Evolutionary conservation across 768 basidiomycete species (phyloP).

Genomic region (Mycena kentingensis): DNA sequence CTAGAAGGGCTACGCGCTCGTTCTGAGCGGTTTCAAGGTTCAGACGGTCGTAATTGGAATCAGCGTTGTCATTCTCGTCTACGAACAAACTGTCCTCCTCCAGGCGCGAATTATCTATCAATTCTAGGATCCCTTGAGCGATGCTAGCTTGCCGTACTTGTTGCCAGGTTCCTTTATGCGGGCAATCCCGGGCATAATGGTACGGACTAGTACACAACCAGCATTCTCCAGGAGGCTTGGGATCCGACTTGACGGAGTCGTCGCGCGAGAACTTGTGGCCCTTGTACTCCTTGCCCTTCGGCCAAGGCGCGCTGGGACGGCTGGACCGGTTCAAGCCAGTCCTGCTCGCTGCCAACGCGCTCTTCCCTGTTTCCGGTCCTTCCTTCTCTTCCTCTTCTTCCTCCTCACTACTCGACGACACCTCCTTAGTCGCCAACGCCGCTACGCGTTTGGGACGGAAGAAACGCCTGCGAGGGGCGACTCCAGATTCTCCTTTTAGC

Average conservation of each 20-base stretch:
- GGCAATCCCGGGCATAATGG: slow-evolving; percentile 4
- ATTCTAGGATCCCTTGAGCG: neutral
- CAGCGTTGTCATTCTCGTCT: neutral
- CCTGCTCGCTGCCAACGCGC: neutral
- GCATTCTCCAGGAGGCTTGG: neutral
- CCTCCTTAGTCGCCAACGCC: too few relatives aligned
- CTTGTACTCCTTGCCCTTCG: neutral
- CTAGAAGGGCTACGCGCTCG: neutral
- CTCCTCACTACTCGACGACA: neutral
- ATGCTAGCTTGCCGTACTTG: neutral
- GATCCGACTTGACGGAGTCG: neutral
- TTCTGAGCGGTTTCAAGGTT: neutral
- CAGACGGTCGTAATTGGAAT: neutral
- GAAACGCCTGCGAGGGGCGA: too few relatives aligned
- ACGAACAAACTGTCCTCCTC: neutral
- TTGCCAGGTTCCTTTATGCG: slow-evolving; percentile 1
- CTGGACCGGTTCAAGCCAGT: neutral
- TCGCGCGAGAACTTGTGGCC: neutral
- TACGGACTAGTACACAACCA: slow-evolving; percentile 1
- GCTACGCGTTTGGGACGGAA: too few relatives aligned
- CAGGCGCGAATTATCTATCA: neutral
- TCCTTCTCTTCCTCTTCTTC: neutral
- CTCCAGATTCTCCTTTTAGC: too few relatives aligned
- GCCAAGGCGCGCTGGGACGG: neutral
- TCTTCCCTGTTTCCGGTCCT: neutral